phyloP scores from a whole-genome alignment of 805 yeast genomes.

The Ogataea angusta region DNA sequence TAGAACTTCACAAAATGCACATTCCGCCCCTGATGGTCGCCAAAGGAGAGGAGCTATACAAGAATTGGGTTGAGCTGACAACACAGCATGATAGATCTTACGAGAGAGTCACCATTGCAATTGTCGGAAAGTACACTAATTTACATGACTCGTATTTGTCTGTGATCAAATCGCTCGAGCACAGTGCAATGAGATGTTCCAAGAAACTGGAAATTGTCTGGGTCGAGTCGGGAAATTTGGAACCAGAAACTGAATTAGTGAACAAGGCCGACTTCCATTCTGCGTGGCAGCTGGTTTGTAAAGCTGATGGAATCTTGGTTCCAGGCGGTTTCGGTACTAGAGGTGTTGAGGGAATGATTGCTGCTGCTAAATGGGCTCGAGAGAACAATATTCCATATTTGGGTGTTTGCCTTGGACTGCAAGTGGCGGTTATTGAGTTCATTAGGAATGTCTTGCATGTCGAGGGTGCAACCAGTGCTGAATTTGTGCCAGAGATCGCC shows the following conservation, averaged over 20 bases:
- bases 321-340: slow-evolving; percentile 98
- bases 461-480: slow-evolving; percentile 72
- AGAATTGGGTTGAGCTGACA: slow-evolving; percentile 79
- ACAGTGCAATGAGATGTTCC: slow-evolving; percentile 85
- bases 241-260: slow-evolving; percentile 58
- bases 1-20: slow-evolving; percentile 50
- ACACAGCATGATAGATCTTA: slow-evolving; percentile 74
- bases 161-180: slow-evolving; percentile 93
- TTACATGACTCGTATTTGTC: slow-evolving; percentile 93
- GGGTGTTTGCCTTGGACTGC: slow-evolving; percentile 97
- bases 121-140: slow-evolving; percentile 96
- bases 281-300: slow-evolving; percentile 92
- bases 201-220: slow-evolving; percentile 85
- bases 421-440: slow-evolving; percentile 93
- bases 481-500: slow-evolving; percentile 63
- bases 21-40: slow-evolving; percentile 48
- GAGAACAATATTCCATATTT: slow-evolving; percentile 89
- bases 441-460: slow-evolving; percentile 75
- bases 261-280: slow-evolving; percentile 81
- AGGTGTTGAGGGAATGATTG: slow-evolving; percentile 97
- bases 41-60: slow-evolving; percentile 68
- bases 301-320: slow-evolving; percentile 93
- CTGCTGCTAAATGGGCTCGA: slow-evolving; percentile 98
- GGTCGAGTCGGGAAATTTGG: slow-evolving; percentile 94
- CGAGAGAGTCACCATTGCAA: slow-evolving; percentile 88